phyloP scores from a whole-genome alignment of 2,329 filamentous ascomycete genomes.

The Akanthomyces dipterigenus region DNA sequence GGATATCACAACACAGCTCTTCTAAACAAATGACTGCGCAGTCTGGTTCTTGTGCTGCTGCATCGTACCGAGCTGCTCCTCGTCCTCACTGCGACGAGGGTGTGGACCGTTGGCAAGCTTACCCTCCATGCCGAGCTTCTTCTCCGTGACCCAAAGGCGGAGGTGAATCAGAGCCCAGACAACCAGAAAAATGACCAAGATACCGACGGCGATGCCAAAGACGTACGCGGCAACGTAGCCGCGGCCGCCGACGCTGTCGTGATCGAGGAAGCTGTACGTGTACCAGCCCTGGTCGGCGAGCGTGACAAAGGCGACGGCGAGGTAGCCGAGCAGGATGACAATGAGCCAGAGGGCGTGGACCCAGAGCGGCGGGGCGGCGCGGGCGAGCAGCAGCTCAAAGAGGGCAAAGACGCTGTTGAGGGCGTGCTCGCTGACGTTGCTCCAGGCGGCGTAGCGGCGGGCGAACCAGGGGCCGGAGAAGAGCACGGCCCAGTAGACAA shows the following conservation, averaged over 20 bases:
- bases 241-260: conserved; percentile 40
- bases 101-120: conserved; percentile 29
- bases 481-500: conserved; percentile 63
- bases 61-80: neutral
- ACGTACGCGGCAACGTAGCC: conserved; percentile 49
- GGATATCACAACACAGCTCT: neutral
- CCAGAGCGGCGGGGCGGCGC: conserved; percentile 53
- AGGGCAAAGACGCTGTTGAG: conserved; percentile 68
- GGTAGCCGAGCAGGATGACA: conserved; percentile 64
- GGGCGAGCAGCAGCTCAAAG: conserved; percentile 65
- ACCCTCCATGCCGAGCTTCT: conserved; percentile 35
- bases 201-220: conserved; percentile 49
- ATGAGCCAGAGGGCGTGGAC: conserved; percentile 62
- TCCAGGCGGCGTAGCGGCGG: conserved; percentile 49
- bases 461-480: conserved; percentile 46
- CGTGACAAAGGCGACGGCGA: conserved; percentile 68
- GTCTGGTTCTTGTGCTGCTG: neutral
- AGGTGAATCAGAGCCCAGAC: conserved; percentile 45
- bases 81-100: neutral
- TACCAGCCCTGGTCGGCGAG: conserved; percentile 64
- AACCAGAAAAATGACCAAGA: conserved; percentile 46
- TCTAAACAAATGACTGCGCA: neutral
- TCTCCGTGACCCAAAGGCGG: conserved; percentile 43
- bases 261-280: conserved; percentile 72
- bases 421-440: conserved; percentile 65